Base-by-base conservation (phyloP, 345 rosid species). In the Sonneratia caseolaris region DNA sequence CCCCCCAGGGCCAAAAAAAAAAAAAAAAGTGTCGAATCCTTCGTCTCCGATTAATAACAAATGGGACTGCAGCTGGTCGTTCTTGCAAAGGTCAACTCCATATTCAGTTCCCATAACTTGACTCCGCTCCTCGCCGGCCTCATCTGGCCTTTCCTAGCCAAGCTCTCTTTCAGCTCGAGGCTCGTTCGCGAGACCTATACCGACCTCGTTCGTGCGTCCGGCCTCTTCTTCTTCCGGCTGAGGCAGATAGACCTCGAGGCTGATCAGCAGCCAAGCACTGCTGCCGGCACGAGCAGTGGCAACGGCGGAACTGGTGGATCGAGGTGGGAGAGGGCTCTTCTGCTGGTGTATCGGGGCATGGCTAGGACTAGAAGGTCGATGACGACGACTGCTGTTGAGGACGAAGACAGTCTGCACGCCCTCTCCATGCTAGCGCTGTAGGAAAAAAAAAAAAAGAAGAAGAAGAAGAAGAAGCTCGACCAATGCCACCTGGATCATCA, bases 91-190 rank as follows among this genome's bases (percentile, higher is more conserved):
- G 71, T 73, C 71, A 68, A 73, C 38, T 61, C 69, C 56, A 14
- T 69, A 3, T 47, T 57, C 72, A 14, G 51, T 19, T 55, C 76
- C 56, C 76, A 57, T 13, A 9, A 66, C 59, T 24, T 57, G 24
- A 59, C 36, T 24, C 71, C 76, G 3, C 21, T 68, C 38, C 76
- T 74, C 59, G 42, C 72, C 43, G 64, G 71, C 76, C 66, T 74
- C 40, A n/a, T 74, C 22, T 74, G 76, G 68, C 77, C 73, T 19
- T 74, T 74, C 73, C n/a, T 74, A 62, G 37, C 69, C 69, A 74
- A 74, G 73, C 73, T 74, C 68, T 62, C 72, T 5, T 49, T 64
- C 0, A 12, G 70, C 62, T n/a, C 49, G 35, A 35, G 65, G 9
- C 64, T 69, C 68, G 45, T 65, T 36, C 69, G 1, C 6, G 37